These are phyloP conservation scores for Elsinoe arachidis DNA, from an alignment of 2,329 filamentous ascomycete species.

Conservation along the genomic window DNA sequence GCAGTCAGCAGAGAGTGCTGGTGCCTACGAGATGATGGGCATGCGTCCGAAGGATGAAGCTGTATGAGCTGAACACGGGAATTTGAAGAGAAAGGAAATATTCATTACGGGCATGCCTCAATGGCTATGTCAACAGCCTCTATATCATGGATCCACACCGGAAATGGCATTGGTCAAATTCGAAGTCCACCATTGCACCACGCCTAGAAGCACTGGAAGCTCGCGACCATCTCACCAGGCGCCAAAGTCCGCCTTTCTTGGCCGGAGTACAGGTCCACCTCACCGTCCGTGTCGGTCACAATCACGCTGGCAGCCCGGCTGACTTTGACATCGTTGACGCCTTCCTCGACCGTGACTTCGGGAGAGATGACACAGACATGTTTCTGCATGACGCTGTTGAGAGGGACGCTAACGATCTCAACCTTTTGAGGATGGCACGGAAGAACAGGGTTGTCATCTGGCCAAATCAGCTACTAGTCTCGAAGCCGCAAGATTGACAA, in stretches of 20 bases:
- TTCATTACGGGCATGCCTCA: constrained; percentile 6
- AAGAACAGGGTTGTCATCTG: background rate
- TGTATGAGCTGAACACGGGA: background rate
- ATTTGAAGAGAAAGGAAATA: background rate
- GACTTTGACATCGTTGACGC: background rate
- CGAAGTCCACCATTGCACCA: too few relatives aligned
- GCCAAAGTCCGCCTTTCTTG: background rate
- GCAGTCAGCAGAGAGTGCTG: constrained; percentile 37
- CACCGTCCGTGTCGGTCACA: constrained; percentile 2
- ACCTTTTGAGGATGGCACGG: constrained; percentile 1
- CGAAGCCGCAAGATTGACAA: background rate
- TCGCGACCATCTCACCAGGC: background rate
- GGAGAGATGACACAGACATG: constrained; percentile 5
- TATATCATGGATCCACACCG: background rate
- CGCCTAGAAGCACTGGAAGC: background rate
- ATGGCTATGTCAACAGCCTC: background rate
- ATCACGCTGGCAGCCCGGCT: background rate
- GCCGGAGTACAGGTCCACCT: background rate
- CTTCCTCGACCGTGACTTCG: background rate
- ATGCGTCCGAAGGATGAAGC: constrained; percentile 29
- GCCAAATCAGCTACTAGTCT: background rate
- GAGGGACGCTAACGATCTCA: constrained; percentile 6
- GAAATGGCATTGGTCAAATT: background rate
- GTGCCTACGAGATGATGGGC: constrained; percentile 41
- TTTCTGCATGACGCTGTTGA: background rate